Base-by-base conservation (phyloP, 2,329 filamentous ascomycete species). In the Penicillium nordicum region DNA sequence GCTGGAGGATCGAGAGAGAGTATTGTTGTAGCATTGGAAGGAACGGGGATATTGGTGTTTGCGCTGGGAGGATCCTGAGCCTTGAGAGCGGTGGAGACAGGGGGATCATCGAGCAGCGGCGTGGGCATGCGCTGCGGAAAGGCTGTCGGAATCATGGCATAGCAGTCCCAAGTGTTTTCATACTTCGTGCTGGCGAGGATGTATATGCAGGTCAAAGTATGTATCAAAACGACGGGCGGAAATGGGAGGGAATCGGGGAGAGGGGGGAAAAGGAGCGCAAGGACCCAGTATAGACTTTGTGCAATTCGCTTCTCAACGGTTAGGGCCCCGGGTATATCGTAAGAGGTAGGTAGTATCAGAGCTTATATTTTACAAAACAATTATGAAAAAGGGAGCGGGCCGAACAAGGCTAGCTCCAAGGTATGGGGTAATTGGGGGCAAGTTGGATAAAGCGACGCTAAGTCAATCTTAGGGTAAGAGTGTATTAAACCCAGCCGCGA, bases 61-160 rank as follows among this genome's bases (percentile, higher is more conserved):
- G 48, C 21, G 21, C 49, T 25, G 46, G 48, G 60, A 49, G 55
- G 55, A 36, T 29, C 50, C 30, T 57, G 40, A 18, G 54, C 50
- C 57, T 67, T 69, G 41, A 65, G 49, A 27, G 65, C 40, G 40
- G 49, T 11, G 23, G 69, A 57, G 43, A 66, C 45, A 45, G 64
- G 38, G 25, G 59, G 40, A 40, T 69, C 66, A 48, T 68, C 60
- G 32, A 70, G 57, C 36, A 72, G 58, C 53, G 68, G 67, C 57
- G 68, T 69, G 55, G 67, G 68, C 70, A 71, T 68, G 58, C 69
- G 66, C 60, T 60, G 63, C 66, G 66, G 62, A 45, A 69, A 55
- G 50, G 68, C 65, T 52, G 69, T 68, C 47, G 68, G 70, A 63
- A 71, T 72, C 69, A 72, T 73, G 66, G 68, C 67, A 71, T 66